Evolutionary conservation across 805 yeast genomes (phyloP), one percentile per base, ranked within the genome.

Genomic region (Yamadazyma endophytica): DNA sequence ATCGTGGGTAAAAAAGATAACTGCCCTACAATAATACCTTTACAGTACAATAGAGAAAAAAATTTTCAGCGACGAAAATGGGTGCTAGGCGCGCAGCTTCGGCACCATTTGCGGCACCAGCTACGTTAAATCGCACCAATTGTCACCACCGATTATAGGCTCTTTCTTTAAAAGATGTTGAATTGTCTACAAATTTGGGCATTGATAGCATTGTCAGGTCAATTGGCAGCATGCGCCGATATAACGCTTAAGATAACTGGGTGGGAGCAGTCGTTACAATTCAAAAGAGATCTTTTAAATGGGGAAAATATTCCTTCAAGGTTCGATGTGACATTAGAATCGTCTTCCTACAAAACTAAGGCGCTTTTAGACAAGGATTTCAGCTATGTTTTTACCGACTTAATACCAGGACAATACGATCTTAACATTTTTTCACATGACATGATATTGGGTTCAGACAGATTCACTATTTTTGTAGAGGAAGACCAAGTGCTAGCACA

Each of bases 1-100:
- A 49, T 42, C 60, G 61, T 65, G 50, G 60, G 46, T 38, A 43
- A 43, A n/a, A 28, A 25, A 22, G 40, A 12, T 6, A 24, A 17
- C 14, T 44, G 61, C 72, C 66, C 72, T 64, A 66, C 72, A 66
- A 66, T 66, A 66, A 66, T 66, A 66, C 70, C 54, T 66, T 63
- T 62, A 47, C 71, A 46, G 68, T 63, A 65, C 68, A 64, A 64
- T 61, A 57, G 41, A 36, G 65, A 49, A 31, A 28, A 26, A 29
- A 24, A 19, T 24, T 16, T 29, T 32, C 7, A 23, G 12, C 25
- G 25, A 19, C 11, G 21, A 19, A 19, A 19, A 11, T 19, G 21
- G 8, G 8, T 19, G 21, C 21, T 11, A 19, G 8, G 11, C 11
- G 8, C 11, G 11, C 21, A 8, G 9, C 11, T 19, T 19, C 11